Evolutionary conservation across 805 yeast genomes (phyloP).

Genomic region (Tetrapisispora pingtungensis): DNA sequence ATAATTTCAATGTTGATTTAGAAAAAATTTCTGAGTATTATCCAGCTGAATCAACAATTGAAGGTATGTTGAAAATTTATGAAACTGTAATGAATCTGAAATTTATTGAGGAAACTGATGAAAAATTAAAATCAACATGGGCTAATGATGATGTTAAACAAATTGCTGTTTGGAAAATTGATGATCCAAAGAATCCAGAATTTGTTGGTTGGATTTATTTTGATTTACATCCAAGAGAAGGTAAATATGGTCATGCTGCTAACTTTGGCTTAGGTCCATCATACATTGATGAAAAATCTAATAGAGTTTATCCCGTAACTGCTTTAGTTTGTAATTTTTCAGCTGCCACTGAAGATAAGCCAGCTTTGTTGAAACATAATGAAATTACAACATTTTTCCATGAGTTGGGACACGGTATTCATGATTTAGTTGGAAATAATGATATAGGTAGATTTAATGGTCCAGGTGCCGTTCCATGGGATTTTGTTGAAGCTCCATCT

Average conservation of each 20-base stretch:
- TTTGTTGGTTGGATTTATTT: slow-evolving; percentile 74
- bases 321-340: slow-evolving; percentile 80
- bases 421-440: slow-evolving; percentile 60
- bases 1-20: slow-evolving; percentile 61
- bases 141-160: slow-evolving; percentile 62
- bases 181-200: slow-evolving; percentile 35
- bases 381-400: slow-evolving; percentile 83
- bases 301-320: slow-evolving; percentile 55
- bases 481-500: slow-evolving; percentile 86
- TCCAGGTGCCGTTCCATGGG: slow-evolving; percentile 63
- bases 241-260: slow-evolving; percentile 86
- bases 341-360: slow-evolving; percentile 57
- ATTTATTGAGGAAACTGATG: slow-evolving; percentile 42
- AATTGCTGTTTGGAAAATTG: slow-evolving; percentile 61
- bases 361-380: slow-evolving; percentile 63
- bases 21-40: slow-evolving; percentile 66
- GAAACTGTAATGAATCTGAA: slow-evolving; percentile 60
- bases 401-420: slow-evolving; percentile 85
- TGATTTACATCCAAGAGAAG: slow-evolving; percentile 77
- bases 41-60: slow-evolving; percentile 59
- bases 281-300: slow-evolving; percentile 39
- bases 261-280: slow-evolving; percentile 62
- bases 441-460: slow-evolving; percentile 63
- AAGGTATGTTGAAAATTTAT: slow-evolving; percentile 60
- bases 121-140: slow-evolving; percentile 46